phyloP scores from a whole-genome alignment of 768 basidiomycete genomes.

The Rhodotorula paludigena region DNA sequence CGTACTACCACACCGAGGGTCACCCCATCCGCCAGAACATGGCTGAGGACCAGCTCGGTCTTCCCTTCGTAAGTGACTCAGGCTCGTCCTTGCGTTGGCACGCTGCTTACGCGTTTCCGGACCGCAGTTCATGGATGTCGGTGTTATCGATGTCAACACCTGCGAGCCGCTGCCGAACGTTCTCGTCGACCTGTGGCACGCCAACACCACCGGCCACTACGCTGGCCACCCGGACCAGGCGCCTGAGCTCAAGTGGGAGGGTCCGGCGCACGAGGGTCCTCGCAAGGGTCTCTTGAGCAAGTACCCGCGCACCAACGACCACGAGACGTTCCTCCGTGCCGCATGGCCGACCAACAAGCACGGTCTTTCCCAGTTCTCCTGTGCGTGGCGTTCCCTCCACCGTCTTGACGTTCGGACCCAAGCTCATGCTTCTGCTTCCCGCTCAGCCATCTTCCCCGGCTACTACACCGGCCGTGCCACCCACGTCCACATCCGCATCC shows the following conservation, averaged over 20 bases:
- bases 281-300: slow-evolving; percentile 45
- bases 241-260: slow-evolving; percentile 41
- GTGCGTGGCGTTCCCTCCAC: background rate
- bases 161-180: slow-evolving; percentile 44
- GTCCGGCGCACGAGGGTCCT: slow-evolving; percentile 40
- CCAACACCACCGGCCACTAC: slow-evolving; percentile 45
- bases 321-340: slow-evolving; percentile 46
- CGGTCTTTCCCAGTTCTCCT: slow-evolving; percentile 46
- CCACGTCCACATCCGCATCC: slow-evolving; percentile 42
- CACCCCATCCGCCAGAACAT: slow-evolving; percentile 47
- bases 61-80: slow-evolving; percentile 41
- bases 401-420: no score
- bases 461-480: slow-evolving; percentile 42
- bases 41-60: slow-evolving; percentile 46
- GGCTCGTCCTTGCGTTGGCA: background rate
- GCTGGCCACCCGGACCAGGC: slow-evolving; percentile 45
- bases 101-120: no score
- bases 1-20: slow-evolving; percentile 44
- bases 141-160: slow-evolving; percentile 46
- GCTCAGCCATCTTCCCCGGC: slow-evolving; percentile 42
- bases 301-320: slow-evolving; percentile 44
- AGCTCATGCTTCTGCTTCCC: background rate
- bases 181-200: slow-evolving; percentile 46
- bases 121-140: slow-evolving; percentile 46
- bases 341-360: slow-evolving; percentile 47